Evolutionary conservation across 2,329 filamentous ascomycete genomes (phyloP), one percentile per base, ranked within the genome.

Genomic region (Exophiala sp.): DNA sequence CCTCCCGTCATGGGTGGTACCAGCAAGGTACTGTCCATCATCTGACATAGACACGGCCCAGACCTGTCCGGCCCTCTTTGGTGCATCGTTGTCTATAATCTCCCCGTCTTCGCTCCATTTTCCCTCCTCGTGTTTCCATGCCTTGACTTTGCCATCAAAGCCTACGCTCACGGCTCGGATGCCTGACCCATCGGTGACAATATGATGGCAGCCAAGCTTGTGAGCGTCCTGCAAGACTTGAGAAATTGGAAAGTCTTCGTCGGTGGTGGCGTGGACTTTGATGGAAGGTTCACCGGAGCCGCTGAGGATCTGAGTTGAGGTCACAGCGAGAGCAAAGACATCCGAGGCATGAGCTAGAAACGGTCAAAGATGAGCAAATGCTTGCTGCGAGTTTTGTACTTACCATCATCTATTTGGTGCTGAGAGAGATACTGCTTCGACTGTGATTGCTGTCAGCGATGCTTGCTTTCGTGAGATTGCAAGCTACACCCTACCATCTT

Each of bases 341-440:
- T 95, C 89, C 60, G 86, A 86, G 62, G 84, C 78, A 73, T 96
- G 91, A 59, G 89, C 89, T 94, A 66, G n/a, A 40, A 40, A 43
- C 65, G 69, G 62, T 35, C 32, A 29, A n/a, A 16, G 21, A 8
- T 7, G 14, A 67, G 65, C 62, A 52, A 55, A 49, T 40, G 69
- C 14, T 9, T 5, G 43, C 65, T 66, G 35, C 5, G 24, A 7
- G 21, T 11, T 11, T 5, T 7, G 16, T 1, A 68, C 77, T 70
- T 70, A 89, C 89, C 91, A 77, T 91, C 83, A 69, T 95, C 88
- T 70, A 96, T 83, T 40, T 91, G 92, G 72, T 96, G 89, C 63
- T 88, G 87, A 66, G 92, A 95, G 59, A 99, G 82, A 71, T 96
- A 99, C 86, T 97, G 94, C 77, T 97, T 97, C 52, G 94, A 99